Evolutionary conservation across 257 asterid species (phyloP).

Genomic region (Solanum pinnatisectum): DNA sequence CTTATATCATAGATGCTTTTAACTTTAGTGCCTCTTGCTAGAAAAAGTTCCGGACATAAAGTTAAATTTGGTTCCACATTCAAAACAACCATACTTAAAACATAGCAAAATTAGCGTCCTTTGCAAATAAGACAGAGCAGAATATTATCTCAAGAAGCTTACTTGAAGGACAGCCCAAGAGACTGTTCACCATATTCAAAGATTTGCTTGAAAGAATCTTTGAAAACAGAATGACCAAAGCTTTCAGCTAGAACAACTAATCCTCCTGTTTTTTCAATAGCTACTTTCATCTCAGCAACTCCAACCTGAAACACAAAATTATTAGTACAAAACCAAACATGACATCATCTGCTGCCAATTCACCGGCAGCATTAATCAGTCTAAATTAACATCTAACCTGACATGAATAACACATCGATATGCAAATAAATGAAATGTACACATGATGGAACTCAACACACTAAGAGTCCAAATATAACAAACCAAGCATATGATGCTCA

Average conservation of each 20-base stretch:
- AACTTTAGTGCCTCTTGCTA: background rate
- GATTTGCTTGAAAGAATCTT: constrained; percentile 78
- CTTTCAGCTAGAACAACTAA: constrained; percentile 93
- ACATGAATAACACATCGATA: background rate
- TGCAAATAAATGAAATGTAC: background rate
- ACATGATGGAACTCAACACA: background rate
- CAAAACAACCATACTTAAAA: background rate
- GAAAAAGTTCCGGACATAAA: background rate
- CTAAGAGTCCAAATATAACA: background rate
- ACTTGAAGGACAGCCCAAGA: constrained; percentile 92
- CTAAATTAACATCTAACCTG: background rate
- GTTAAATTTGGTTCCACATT: background rate
- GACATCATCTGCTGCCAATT: background rate
- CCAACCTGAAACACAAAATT: constrained; percentile 56
- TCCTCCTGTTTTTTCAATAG: constrained; percentile 95
- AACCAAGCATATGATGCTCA: background rate
- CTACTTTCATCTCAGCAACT: constrained; percentile 98
- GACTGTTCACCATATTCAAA: constrained; percentile 89
- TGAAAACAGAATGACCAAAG: constrained; percentile 96
- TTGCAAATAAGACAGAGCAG: background rate
- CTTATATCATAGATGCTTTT: background rate
- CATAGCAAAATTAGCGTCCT: background rate
- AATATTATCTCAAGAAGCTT: constrained; percentile 22
- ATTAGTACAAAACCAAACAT: background rate
- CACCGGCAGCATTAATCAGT: background rate